phyloP scores from a whole-genome alignment of 2,329 filamentous ascomycete species.

The Exophiala sideris region DNA sequence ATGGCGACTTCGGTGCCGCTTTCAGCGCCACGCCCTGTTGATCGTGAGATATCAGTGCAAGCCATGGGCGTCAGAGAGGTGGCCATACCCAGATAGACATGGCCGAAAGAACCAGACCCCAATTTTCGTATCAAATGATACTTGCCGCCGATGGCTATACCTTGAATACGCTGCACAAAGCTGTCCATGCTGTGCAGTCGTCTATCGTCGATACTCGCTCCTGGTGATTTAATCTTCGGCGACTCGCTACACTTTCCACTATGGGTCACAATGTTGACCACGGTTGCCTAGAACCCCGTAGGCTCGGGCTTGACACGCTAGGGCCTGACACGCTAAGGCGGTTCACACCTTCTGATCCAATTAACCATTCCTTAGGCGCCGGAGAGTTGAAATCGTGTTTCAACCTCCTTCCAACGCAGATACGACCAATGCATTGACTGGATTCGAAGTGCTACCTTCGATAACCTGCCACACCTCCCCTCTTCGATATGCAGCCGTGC shows the following conservation, averaged over 20 bases:
- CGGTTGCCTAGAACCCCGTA: background rate
- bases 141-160: conserved; percentile 11
- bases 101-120: conserved; percentile 17
- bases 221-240: background rate
- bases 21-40: too few relatives aligned
- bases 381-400: conserved; percentile 8
- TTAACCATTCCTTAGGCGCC: conserved; percentile 8
- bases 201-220: background rate
- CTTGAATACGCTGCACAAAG: conserved; percentile 10
- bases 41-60: background rate
- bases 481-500: conserved; percentile 7
- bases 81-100: conserved; percentile 15
- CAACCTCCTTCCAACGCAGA: conserved; percentile 3
- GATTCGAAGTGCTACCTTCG: conserved; percentile 8
- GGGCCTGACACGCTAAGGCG: background rate
- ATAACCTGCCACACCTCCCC: conserved; percentile 3
- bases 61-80: background rate
- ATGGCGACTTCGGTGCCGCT: too few relatives aligned
- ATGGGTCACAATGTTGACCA: background rate
- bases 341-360: conserved; percentile 3
- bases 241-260: background rate
- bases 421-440: background rate
- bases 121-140: conserved; percentile 12
- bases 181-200: conserved; percentile 6
- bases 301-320: background rate